A percentile compares a stretch with the other conserved stretches of the same genome.
Conservation (phyloP, 1,139 yeast genomes). For the Candida sp. region DNA sequence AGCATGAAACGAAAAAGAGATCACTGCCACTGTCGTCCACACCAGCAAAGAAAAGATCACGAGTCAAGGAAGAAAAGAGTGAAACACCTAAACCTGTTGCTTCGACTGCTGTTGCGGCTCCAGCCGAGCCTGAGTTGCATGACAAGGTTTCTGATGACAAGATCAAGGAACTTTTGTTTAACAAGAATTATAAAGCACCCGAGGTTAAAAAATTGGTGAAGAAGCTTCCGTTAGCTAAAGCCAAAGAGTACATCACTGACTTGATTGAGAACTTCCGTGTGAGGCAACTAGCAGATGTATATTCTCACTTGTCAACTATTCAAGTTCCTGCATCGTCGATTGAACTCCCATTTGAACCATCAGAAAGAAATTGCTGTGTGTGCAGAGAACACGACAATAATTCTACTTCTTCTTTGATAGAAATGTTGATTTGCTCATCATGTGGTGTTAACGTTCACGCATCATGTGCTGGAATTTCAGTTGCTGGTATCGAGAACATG, state of each 20-base stretch:
- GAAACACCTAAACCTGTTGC: background rate
- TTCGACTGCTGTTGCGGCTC: background rate
- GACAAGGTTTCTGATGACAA: conserved; percentile 6
- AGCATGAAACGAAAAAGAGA: conserved; percentile 2
- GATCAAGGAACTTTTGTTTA: conserved; percentile 21
- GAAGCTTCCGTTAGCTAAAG: conserved; percentile 13
- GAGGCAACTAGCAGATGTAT: conserved; percentile 21
- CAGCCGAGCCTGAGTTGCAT: background rate
- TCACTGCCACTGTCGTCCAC: background rate
- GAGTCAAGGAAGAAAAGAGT: conserved; percentile 2
- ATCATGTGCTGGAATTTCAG: conserved; percentile 64
- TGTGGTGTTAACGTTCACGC: conserved; percentile 80
- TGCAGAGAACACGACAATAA: conserved; percentile 50
- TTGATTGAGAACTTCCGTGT: conserved; percentile 19
- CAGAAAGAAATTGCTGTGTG: conserved; percentile 53
- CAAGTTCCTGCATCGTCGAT: conserved; percentile 8
- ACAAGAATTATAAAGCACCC: conserved; percentile 23
- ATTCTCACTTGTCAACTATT: conserved; percentile 8
- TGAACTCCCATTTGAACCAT: conserved; percentile 13
- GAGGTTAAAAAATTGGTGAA: conserved; percentile 14
- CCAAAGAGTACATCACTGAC: conserved; percentile 3
- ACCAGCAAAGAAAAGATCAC: background rate
- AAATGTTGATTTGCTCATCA: conserved; percentile 58
- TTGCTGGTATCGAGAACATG: conserved; percentile 21
- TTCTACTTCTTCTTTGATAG: conserved; percentile 19